Conservation (phyloP, 2,329 filamentous ascomycete genomes). For the Fusarium sp. region DNA sequence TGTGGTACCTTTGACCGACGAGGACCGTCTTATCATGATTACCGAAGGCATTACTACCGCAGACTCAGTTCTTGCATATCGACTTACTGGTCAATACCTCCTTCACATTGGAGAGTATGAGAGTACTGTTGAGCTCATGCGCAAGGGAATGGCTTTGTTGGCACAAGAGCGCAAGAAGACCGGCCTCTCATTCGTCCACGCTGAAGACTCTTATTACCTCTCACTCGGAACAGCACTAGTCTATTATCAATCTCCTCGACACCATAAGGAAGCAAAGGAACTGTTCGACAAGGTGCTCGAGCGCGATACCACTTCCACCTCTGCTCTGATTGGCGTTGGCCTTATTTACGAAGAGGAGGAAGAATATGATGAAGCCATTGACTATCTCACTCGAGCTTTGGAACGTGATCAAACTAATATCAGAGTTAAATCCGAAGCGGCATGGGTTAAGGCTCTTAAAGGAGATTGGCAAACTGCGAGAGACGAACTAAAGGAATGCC, state of each 20-base stretch:
- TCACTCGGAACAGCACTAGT: conserved; percentile 89
- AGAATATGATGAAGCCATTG: conserved; percentile 83
- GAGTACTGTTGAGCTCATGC: conserved; percentile 81
- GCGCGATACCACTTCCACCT: conserved; percentile 79
- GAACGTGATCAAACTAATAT: conserved; percentile 79
- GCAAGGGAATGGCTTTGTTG: conserved; percentile 75
- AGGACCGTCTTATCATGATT: conserved; percentile 86
- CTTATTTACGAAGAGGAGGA: conserved; percentile 94
- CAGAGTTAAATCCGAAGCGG: conserved; percentile 84
- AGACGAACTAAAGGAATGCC: conserved; percentile 75
- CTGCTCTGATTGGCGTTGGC: conserved; percentile 88
- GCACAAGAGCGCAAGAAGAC: conserved; percentile 71
- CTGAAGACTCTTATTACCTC: conserved; percentile 78
- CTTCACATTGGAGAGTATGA: conserved; percentile 87
- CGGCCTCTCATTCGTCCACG: conserved; percentile 76
- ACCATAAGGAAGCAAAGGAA: conserved; percentile 88
- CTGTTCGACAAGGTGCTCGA: conserved; percentile 86
- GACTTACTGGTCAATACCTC: conserved; percentile 86
- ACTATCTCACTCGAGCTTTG: conserved; percentile 82
- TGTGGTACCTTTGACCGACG: conserved; percentile 72
- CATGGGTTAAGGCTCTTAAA: conserved; percentile 89
- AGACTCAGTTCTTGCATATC: conserved; percentile 83
- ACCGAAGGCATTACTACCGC: conserved; percentile 75
- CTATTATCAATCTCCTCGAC: conserved; percentile 87
- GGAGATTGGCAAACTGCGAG: conserved; percentile 78